These are phyloP conservation scores for Ordospora pajunii DNA, from an alignment of 371 early-diverging fungal species.

Conservation along the genomic window DNA sequence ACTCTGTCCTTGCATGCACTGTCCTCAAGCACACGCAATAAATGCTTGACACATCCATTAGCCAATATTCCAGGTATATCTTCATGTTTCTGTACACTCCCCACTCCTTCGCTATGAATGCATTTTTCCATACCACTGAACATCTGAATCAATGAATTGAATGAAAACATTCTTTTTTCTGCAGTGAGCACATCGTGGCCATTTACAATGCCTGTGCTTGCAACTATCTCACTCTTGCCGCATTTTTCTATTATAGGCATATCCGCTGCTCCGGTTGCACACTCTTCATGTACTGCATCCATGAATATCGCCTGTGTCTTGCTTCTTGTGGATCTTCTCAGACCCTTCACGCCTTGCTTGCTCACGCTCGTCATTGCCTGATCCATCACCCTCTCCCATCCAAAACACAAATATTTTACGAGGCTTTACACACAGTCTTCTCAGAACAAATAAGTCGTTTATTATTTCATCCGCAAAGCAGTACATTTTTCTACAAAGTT, in stretches of 20 bases:
- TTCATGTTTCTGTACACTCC: too few species aligned
- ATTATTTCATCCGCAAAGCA: slow-evolving; percentile 19
- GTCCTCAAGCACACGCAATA: too few species aligned
- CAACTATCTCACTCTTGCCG: neutral
- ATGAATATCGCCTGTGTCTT: neutral
- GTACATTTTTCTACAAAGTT: slow-evolving; percentile 26
- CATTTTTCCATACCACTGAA: slow-evolving; percentile 16
- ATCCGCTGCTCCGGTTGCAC: too few species aligned
- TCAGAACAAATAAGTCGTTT: too few species aligned
- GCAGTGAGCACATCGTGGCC: neutral
- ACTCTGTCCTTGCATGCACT: too few species aligned
- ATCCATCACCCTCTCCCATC: neutral
- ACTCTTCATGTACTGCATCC: neutral
- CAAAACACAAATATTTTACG: neutral
- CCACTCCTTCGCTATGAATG: too few species aligned
- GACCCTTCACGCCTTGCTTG: neutral
- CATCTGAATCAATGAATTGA: slow-evolving; percentile 35
- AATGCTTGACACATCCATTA: too few species aligned
- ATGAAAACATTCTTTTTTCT: slow-evolving; percentile 3
- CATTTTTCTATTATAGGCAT: neutral
- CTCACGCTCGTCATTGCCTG: neutral
- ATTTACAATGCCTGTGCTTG: neutral
- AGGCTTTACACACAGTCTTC: too few species aligned
- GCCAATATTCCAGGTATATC: too few species aligned
- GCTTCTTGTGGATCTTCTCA: neutral